These are phyloP conservation scores for Diaporthe sp. DNA, from an alignment of 2,329 filamentous ascomycete genomes.

Conservation along the genomic window DNA sequence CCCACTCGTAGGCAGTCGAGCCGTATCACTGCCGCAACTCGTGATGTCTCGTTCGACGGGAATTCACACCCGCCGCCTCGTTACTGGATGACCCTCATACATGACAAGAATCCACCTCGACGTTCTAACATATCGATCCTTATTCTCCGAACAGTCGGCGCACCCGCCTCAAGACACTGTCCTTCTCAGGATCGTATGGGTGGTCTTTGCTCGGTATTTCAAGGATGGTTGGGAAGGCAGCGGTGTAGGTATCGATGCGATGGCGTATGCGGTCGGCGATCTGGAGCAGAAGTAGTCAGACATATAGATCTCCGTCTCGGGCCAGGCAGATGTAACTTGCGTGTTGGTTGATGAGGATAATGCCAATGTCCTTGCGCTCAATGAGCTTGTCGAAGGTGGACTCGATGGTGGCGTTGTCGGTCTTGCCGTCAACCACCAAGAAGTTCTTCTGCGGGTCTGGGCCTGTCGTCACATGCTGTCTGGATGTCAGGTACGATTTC, in stretches of 20 bases:
- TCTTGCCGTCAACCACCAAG: conserved; percentile 94
- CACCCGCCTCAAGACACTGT: conserved; percentile 93
- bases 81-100: neutral
- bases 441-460: conserved; percentile 97
- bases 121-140: conserved; percentile 5
- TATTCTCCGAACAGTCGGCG: conserved; percentile 75
- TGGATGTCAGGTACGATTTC: conserved; percentile 28
- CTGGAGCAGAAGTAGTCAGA: conserved; percentile 56
- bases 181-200: conserved; percentile 98
- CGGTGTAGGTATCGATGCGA: conserved; percentile 89
- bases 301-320: neutral
- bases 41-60: neutral
- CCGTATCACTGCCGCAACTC: neutral
- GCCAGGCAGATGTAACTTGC: conserved; percentile 60
- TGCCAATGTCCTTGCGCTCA: conserved; percentile 95
- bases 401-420: conserved; percentile 88
- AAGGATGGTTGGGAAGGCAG: conserved; percentile 94
- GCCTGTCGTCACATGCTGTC: conserved; percentile 87
- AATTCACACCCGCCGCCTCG: neutral
- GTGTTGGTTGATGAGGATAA: conserved; percentile 97
- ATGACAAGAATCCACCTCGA: neutral
- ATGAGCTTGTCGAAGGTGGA: conserved; percentile 90
- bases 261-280: conserved; percentile 94
- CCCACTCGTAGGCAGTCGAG: neutral
- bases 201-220: conserved; percentile 99